These are phyloP conservation scores for Auriscalpium microsporum DNA, from an alignment of 768 basidiomycete species.

Conservation along the genomic window DNA sequence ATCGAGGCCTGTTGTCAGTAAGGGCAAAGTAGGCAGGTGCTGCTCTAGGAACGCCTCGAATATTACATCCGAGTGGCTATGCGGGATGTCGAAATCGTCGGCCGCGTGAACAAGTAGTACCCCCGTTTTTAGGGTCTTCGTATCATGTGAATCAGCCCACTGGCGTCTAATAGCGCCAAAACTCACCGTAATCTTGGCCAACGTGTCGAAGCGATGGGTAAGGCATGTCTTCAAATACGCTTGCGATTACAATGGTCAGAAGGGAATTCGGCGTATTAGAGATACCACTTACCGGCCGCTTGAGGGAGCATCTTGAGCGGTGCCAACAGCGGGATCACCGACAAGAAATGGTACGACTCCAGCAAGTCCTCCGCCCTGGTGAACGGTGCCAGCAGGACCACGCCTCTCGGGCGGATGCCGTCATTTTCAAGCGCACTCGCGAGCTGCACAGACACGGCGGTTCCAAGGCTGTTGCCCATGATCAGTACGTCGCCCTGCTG, in stretches of 20 bases:
- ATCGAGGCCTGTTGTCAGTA: conserved; percentile 24
- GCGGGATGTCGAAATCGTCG: conserved; percentile 68
- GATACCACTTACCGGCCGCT: conserved; percentile 44
- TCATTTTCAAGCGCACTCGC: conserved; percentile 32
- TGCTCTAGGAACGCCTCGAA: conserved; percentile 63
- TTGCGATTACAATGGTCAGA: conserved; percentile 17
- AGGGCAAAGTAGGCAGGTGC: conserved; percentile 36
- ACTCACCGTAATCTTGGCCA: conserved; percentile 50
- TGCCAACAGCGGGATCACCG: conserved; percentile 60
- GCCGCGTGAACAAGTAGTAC: conserved; percentile 67
- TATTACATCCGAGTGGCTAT: conserved; percentile 57
- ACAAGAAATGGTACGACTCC: conserved; percentile 59
- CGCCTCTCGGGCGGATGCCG: conserved; percentile 30
- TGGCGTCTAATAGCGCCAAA: neutral
- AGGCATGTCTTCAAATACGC: conserved; percentile 48
- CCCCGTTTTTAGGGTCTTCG: conserved; percentile 56
- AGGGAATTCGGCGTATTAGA: conserved; percentile 1
- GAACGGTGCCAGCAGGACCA: conserved; percentile 36
- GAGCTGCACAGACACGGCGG: conserved; percentile 53
- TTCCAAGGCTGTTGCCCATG: conserved; percentile 85
- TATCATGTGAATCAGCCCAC: neutral
- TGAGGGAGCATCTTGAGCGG: conserved; percentile 60
- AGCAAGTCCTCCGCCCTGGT: conserved; percentile 36
- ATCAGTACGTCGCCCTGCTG: conserved; percentile 54
- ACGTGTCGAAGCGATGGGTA: conserved; percentile 53